Evolutionary conservation across 805 yeast genomes (phyloP), one percentile per base, ranked within the genome.

Genomic region (Candida ovalis): DNA sequence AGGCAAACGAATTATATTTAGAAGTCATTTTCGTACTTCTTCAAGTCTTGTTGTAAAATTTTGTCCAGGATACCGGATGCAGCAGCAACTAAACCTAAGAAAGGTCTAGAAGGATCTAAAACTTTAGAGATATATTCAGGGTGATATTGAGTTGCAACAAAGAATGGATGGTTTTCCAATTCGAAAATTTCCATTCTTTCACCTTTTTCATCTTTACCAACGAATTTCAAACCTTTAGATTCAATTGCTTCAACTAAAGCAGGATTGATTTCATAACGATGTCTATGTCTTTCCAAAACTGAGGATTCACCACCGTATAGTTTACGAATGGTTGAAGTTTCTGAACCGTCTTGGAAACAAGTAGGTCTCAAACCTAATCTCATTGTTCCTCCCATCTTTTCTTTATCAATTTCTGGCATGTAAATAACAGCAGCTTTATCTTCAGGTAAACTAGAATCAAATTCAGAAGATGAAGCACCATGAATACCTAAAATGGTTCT

Each of bases 401-500:
- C 83, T 74, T 90, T 92, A 71, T 90, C 96, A 53, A 92, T 90
- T 70, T 94, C 99, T 40, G 99, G 99, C 99, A 94, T 94, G 75
- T 89, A 94, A 43, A 94, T 88, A 50, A 94, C 95, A 45, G 89
- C 80, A 18, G 89, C 84, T 46, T 78, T 77, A 4, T 78, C 79
- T 47, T 84, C 86, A 37, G 77, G 71, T 44, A 80, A 63, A n/a
- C 75, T 73, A 22, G 82, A 78, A 55, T 79, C 80, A 63, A 92
- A 88, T 73, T 92, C 98, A 70, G 84, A 82, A 24, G 96, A 88
- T 42, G 84, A 84, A 45, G 95, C 84, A 45, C 77, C 77, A 49
- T 75, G 68, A 53, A 79, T 66, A 39, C 90, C 90, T 52, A 91
- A 70, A 28, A 87, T 86, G 63, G 82, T 78, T 70, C 98, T 83